Evolutionary conservation across 805 yeast genomes (phyloP).

Genomic region (Pichia paraexigua): DNA sequence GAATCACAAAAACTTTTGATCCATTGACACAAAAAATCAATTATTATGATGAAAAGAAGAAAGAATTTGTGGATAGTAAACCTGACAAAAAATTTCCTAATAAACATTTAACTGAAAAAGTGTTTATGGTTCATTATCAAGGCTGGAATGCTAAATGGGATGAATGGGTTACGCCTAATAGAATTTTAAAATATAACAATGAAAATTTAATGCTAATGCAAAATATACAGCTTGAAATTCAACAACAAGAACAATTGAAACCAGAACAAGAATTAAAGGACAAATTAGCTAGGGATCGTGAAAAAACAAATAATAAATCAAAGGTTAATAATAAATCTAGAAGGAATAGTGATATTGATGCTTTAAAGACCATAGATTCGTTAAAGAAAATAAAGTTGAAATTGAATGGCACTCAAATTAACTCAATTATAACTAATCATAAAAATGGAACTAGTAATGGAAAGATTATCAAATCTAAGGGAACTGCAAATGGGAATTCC

Average conservation of each 20-base stretch:
- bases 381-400: not conserved
- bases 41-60: slow-evolving; percentile 22
- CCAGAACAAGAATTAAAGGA: not conserved
- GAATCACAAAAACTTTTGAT: slow-evolving; percentile 56
- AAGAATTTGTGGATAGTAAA: slow-evolving; percentile 30
- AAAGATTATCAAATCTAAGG: not conserved
- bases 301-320: not conserved
- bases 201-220: slow-evolving; percentile 62
- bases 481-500: not conserved
- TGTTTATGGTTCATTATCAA: slow-evolving; percentile 73
- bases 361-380: not conserved
- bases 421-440: not conserved
- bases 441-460: not conserved
- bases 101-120: slow-evolving; percentile 10
- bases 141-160: slow-evolving; percentile 98
- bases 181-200: slow-evolving; percentile 61
- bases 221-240: slow-evolving; percentile 34
- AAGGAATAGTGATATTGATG: not conserved
- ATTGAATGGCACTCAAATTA: not conserved
- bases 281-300: not conserved
- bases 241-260: slow-evolving; percentile 4
- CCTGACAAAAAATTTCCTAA: slow-evolving; percentile 21
- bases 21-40: slow-evolving; percentile 37
- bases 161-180: slow-evolving; percentile 77
- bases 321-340: not conserved